Evolutionary conservation across 108 stramenopile genomes (phyloP), one percentile per base, ranked within the genome.

Genomic region (Thalassiosira profunda): DNA sequence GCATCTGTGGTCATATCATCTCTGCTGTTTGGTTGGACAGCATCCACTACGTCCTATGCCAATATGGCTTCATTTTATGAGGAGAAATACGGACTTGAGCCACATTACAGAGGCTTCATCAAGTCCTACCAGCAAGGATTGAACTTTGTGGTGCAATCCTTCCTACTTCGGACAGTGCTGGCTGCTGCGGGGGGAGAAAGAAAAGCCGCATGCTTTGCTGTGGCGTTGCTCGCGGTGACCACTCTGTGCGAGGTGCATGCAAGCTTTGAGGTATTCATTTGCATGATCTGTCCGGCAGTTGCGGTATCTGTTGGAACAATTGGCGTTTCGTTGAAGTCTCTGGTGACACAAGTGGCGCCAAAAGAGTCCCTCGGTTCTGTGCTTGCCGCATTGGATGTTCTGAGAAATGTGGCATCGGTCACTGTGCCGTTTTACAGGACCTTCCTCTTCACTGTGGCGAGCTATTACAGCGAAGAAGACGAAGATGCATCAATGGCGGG

Each of bases 361-460:
- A 56, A 66, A 42, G 85, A 89, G 7, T 83, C 86, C 31, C 60
- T 92, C 4, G 87, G 88, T 36, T 92, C 91, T 20, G 83, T 92
- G 0, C 72, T 92, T 58, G 91, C 91, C 14, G 91, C 84, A 29
- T 41, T 92, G 40, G 91, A 92, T 68, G 84, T 89, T 1, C 58
- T 92, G 48, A 83, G 82, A 67, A 92, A 92, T 64, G 84, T 81
- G 0, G 76, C 84, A 5, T 77, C 86, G 1, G 86, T 92, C 2
- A 77, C 88, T 10, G 91, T 92, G 23, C 91, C 91, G 0, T 92
- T 92, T 48, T 92, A 92, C 73, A 67, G 91, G 42, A 87, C 91
- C 5, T 28, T 84, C 54, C 49, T 92, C 21, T 89, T 92, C 63
- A 62, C 54, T 7, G 17, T 82, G 7, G 34, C 85, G 51, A 34